Evolutionary conservation across 2,329 filamentous ascomycete genomes (phyloP).

Genomic region (Colletotrichum sansevieriae): DNA sequence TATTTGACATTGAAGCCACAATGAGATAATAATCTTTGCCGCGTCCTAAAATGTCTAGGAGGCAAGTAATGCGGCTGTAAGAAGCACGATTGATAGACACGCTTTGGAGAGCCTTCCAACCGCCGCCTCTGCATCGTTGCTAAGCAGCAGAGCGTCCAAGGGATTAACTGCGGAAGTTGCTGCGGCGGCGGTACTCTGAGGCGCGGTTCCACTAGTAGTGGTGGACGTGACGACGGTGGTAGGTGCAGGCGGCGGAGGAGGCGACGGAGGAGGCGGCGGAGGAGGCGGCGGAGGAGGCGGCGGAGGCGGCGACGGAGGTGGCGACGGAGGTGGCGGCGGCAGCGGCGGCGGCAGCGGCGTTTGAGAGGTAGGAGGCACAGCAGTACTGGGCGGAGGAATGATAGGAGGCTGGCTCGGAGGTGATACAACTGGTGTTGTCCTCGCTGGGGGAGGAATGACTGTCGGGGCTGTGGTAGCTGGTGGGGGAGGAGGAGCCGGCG

Average conservation of each 20-base stretch:
- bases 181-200: slow-evolving; percentile 14
- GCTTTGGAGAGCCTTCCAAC: not conserved
- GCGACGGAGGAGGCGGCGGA: not conserved
- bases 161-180: slow-evolving; percentile 28
- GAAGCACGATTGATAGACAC: not conserved
- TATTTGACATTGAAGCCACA: too few species aligned
- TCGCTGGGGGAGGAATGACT: slow-evolving; percentile 6
- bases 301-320: not conserved
- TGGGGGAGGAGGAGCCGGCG: slow-evolving; percentile 9
- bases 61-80: not conserved
- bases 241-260: not conserved
- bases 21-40: too few species aligned
- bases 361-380: not conserved
- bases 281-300: not conserved
- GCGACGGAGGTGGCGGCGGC: not conserved
- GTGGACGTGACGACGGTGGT: slow-evolving; percentile 4
- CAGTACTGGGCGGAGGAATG: slow-evolving; percentile 13
- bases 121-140: not conserved
- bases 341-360: not conserved
- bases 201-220: not conserved
- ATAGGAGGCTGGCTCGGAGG: slow-evolving; percentile 15
- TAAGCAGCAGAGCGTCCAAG: slow-evolving; percentile 34
- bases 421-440: slow-evolving; percentile 4
- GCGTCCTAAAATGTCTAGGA: not conserved
- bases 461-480: not conserved